phyloP scores from a whole-genome alignment of 2,329 filamentous ascomycete genomes.

The Zasmidium cellare region DNA sequence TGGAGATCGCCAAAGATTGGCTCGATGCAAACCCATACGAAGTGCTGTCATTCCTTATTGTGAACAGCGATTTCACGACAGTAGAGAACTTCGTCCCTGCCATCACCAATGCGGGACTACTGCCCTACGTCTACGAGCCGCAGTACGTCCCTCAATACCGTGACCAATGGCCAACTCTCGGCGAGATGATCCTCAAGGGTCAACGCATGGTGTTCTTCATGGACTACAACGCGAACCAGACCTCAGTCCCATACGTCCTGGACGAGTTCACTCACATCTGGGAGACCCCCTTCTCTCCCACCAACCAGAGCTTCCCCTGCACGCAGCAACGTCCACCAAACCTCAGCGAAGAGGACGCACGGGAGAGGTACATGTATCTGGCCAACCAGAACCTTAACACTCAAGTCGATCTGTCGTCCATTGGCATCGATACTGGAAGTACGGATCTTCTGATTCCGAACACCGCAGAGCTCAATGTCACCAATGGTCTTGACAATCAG shows the following conservation, averaged over 20 bases:
- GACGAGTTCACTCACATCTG: conserved; percentile 87
- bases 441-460: conserved; percentile 69
- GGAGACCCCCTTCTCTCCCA: conserved; percentile 85
- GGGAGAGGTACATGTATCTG: conserved; percentile 68
- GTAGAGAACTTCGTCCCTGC: conserved; percentile 64
- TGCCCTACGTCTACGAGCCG: conserved; percentile 72
- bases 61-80: conserved; percentile 75
- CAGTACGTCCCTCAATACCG: conserved; percentile 68
- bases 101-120: conserved; percentile 71
- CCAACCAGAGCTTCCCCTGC: conserved; percentile 71
- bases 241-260: conserved; percentile 75
- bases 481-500: conserved; percentile 64
- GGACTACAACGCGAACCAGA: conserved; percentile 82
- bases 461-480: conserved; percentile 66
- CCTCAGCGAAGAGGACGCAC: conserved; percentile 54
- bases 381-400: conserved; percentile 91
- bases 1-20: conserved; percentile 70
- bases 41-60: conserved; percentile 82
- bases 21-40: conserved; percentile 77
- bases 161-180: conserved; percentile 80
- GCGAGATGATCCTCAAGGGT: conserved; percentile 65
- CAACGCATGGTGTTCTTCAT: conserved; percentile 78
- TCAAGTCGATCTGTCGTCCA: conserved; percentile 60
- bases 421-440: conserved; percentile 45
- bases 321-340: conserved; percentile 72